phyloP scores from a whole-genome alignment of 305 asterid species.

The Solanum hybrid region DNA sequence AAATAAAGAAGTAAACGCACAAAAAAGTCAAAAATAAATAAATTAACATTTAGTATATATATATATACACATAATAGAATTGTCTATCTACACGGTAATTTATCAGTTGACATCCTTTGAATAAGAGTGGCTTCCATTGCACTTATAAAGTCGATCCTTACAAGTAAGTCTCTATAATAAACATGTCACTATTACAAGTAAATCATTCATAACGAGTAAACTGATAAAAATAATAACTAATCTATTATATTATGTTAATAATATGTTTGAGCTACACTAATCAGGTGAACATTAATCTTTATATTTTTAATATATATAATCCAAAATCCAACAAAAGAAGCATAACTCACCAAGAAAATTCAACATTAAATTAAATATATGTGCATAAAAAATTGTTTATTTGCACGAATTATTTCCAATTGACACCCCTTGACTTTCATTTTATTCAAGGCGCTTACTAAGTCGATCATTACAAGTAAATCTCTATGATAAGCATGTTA shows the following conservation, averaged over 20 bases:
- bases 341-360: background rate
- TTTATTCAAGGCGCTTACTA: background rate
- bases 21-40: background rate
- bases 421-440: background rate
- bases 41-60: background rate
- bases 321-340: background rate
- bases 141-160: background rate
- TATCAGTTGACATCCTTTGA: background rate
- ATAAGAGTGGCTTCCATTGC: background rate
- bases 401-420: background rate
- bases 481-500: background rate
- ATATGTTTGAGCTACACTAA: background rate
- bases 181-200: background rate
- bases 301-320: background rate
- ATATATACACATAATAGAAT: background rate
- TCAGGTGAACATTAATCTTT: background rate
- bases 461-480: background rate
- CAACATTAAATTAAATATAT: background rate
- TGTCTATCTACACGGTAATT: background rate
- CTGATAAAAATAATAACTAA: background rate
- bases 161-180: background rate
- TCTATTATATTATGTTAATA: background rate
- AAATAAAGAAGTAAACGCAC: background rate
- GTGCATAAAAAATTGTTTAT: background rate
- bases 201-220: background rate